Evolutionary conservation across 129 eudicot genomes (phyloP), one percentile per base, ranked within the genome.

Genomic region (Escallonia herrerae): DNA sequence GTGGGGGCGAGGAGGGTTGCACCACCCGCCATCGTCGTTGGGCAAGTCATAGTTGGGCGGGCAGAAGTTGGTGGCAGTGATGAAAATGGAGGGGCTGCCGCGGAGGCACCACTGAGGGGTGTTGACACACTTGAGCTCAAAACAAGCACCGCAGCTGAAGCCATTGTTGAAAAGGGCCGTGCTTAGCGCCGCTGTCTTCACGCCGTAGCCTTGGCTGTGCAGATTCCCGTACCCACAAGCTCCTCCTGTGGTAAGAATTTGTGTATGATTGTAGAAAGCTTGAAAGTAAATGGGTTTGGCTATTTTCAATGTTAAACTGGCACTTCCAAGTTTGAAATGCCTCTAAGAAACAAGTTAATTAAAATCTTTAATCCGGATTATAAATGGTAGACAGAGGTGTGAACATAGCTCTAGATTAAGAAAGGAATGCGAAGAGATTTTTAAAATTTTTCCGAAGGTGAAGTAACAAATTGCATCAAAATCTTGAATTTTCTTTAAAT

Each of bases 181-280:
- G 74, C 90, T 84, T 38, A 84, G 56, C 43, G 90, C 90, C 49
- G 90, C 90, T 43, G 79, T 78, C 77, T 81, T 84, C 8, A 84
- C 82, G 2, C 90, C 90, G 60, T 84, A 84, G 3, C 90, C 90
- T 80, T 84, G 90, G 75, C 90, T 84, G 79, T 84, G 80, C 49
- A 84, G 52, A 60, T 84, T 84, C 38, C 90, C 83, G 39, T 84
- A 84, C 65, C 90, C 90, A 77, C 90, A 84, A 2, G 90, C 90
- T 15, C 90, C 90, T 47, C 90, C 90, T 84, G 59, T 22, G 42
- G 13, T 40, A 63, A 15, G 13, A 61, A 64, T 15, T 11, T 40
- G 9, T 45, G 9, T 45, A 22, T 22, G 33, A 22, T 22, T 22
- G 33, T 22, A 22, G 33, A 22, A 22, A 22, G 33, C 33, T 22